Evolutionary conservation across 192 early-diverging fungal genomes (phyloP).

Genomic region (Tieghemiomyces parasiticus): DNA sequence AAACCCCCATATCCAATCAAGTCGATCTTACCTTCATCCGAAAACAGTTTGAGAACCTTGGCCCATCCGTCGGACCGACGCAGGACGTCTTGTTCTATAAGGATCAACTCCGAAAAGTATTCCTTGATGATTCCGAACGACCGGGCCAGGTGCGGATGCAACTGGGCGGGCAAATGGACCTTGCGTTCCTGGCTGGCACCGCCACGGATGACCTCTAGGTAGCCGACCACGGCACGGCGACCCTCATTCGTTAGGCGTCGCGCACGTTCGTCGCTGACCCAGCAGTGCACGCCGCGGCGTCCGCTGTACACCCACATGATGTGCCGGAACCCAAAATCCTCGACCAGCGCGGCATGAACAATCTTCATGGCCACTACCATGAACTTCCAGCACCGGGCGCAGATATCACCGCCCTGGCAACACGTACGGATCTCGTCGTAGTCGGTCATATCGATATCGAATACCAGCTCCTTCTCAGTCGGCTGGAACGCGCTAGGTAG

Average conservation of each 20-base stretch:
- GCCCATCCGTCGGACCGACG: conserved; percentile 42
- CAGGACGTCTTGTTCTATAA: conserved; percentile 62
- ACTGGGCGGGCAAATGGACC: conserved; percentile 41
- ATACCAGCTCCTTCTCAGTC: conserved; percentile 77
- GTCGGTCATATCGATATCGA: conserved; percentile 99
- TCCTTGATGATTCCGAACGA: conserved; percentile 46
- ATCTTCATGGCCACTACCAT: conserved; percentile 87
- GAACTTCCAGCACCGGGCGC: conserved; percentile 83
- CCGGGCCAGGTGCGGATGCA: conserved; percentile 49
- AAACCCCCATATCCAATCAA: too few species aligned
- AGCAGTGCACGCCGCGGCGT: conserved; percentile 96
- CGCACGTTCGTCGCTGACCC: conserved; percentile 87
- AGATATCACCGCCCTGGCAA: conserved; percentile 78
- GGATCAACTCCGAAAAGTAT: conserved; percentile 56
- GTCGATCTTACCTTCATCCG: conserved; percentile 47
- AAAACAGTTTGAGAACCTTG: conserved; percentile 60
- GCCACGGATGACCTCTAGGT: conserved; percentile 67
- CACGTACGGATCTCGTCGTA: conserved; percentile 96
- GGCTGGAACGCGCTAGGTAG: conserved; percentile 57
- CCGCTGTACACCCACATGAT: conserved; percentile 92
- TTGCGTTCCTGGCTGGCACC: conserved; percentile 57
- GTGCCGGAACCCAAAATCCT: conserved; percentile 92
- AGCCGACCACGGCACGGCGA: conserved; percentile 71
- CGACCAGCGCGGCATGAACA: conserved; percentile 56
- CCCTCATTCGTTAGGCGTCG: conserved; percentile 56